Conservation (phyloP, 345 rosid genomes). For the Arabis alpina region DNA sequence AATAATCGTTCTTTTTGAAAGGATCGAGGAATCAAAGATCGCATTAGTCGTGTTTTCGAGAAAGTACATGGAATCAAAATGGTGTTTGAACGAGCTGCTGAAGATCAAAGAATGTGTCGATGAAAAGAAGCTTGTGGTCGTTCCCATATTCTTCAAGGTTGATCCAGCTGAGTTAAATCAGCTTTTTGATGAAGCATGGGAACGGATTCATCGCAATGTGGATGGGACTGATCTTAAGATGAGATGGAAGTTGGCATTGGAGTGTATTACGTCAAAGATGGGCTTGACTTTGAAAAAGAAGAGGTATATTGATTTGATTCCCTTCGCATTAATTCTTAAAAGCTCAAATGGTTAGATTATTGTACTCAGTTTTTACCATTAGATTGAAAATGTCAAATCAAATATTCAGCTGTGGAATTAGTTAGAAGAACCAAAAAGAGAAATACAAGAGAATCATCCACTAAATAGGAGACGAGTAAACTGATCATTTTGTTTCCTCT, state of each 20-base stretch:
- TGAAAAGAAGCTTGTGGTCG: slow-evolving; percentile 9
- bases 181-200: slow-evolving; percentile 1
- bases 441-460: too few species aligned
- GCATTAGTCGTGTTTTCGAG: slow-evolving; percentile 27
- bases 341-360: too few species aligned
- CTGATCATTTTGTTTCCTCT: too few species aligned
- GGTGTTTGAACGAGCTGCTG: slow-evolving; percentile 21
- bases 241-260: slow-evolving; percentile 22
- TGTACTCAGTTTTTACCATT: too few species aligned
- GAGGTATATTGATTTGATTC: slow-evolving; percentile 22
- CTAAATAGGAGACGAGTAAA: too few species aligned
- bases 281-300: neutral
- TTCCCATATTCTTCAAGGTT: slow-evolving; percentile 34
- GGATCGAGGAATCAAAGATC: slow-evolving; percentile 25
- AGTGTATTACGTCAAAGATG: neutral
- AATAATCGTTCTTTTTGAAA: neutral
- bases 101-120: slow-evolving; percentile 16
- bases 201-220: neutral
- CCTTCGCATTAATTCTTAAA: neutral
- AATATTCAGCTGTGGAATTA: too few species aligned
- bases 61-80: slow-evolving; percentile 13
- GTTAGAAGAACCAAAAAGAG: too few species aligned
- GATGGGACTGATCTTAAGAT: neutral
- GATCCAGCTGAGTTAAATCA: neutral
- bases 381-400: too few species aligned